Percentiles rank a stretch among this genome's conserved stretches.
phyloP scores from a whole-genome alignment of 495 filamentous ascomycete species.

The Sporormia fimetaria region DNA sequence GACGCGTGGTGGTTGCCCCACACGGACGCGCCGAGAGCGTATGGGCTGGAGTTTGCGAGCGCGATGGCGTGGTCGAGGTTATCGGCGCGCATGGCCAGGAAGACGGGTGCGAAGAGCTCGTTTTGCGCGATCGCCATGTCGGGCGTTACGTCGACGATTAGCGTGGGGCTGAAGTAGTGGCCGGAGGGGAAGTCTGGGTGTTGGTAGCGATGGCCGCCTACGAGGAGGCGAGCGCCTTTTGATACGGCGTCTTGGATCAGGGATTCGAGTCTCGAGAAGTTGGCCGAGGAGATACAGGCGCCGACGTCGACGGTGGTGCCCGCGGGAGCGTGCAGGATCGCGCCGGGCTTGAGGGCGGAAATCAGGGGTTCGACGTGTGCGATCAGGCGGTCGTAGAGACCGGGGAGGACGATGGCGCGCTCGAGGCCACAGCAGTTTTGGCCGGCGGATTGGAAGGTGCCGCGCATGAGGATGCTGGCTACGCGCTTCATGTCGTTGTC shows the following conservation, averaged over 20 bases:
- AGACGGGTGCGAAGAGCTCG: conserved; percentile 88
- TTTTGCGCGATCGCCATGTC: conserved; percentile 65
- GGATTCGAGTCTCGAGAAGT: conserved; percentile 45
- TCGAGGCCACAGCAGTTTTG: conserved; percentile 98
- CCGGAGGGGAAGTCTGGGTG: conserved; percentile 64
- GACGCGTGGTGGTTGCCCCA: conserved; percentile 51
- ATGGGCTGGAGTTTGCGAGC: conserved; percentile 31
- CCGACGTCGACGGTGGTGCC: conserved; percentile 63
- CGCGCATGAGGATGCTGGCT: conserved; percentile 72
- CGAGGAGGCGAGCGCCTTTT: conserved; percentile 67
- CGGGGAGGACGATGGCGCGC: conserved; percentile 70
- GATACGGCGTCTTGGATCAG: conserved; percentile 66
- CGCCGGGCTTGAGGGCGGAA: conserved; percentile 57
- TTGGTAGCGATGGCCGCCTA: conserved; percentile 58
- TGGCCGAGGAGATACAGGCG: conserved; percentile 70
- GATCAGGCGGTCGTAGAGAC: conserved; percentile 61
- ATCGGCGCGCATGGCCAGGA: conserved; percentile 63
- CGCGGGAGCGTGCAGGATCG: conserved; percentile 40
- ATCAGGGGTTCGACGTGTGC: conserved; percentile 60
- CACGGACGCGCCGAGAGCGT: conserved; percentile 41
- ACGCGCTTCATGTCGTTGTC: conserved; percentile 54
- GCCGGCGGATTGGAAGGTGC: conserved; percentile 89
- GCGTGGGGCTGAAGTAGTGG: conserved; percentile 84
- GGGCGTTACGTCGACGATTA: conserved; percentile 66
- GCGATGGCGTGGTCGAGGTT: conserved; percentile 34